These are phyloP conservation scores for Paramecium biaurelia DNA, from an alignment of 73 alveolate genomes.

Conservation along the genomic window DNA sequence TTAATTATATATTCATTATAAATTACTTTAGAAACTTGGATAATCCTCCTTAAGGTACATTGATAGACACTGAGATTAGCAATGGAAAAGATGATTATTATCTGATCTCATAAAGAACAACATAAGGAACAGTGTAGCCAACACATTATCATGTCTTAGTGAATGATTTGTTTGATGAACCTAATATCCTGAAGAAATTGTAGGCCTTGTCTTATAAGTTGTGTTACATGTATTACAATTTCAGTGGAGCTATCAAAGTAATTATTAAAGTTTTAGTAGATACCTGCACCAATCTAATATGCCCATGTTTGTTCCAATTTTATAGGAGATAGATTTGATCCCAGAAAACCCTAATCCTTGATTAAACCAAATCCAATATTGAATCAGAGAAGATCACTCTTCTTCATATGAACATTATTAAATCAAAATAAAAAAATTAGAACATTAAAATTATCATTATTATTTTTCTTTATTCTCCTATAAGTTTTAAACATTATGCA, in stretches of 20 bases:
- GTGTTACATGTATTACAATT: constrained; percentile 92
- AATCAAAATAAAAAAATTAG: neutral
- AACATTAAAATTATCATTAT: neutral
- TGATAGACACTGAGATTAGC: constrained; percentile 84
- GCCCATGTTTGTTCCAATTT: constrained; percentile 92
- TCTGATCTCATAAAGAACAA: constrained; percentile 90
- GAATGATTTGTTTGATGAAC: constrained; percentile 73
- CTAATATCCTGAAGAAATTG: constrained; percentile 77
- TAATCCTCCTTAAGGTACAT: constrained; percentile 93
- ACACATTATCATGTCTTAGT: constrained; percentile 87
- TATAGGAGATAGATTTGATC: constrained; percentile 76
- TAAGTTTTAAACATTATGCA: neutral
- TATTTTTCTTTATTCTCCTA: neutral
- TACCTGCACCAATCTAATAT: constrained; percentile 91
- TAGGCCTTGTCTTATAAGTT: constrained; percentile 78
- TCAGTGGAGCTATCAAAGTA: constrained; percentile 91
- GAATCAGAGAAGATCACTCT: constrained; percentile 41
- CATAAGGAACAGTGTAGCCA: constrained; percentile 94
- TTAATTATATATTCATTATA: neutral
- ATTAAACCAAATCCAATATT: constrained; percentile 26
- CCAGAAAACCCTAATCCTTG: constrained; percentile 54
- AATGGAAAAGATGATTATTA: constrained; percentile 90
- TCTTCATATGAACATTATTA: constrained; percentile 9
- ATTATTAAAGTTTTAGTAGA: neutral
- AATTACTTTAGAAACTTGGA: neutral